These are phyloP conservation scores for Penicillium sp. DNA, from an alignment of 2,329 filamentous ascomycete genomes.

Conservation along the genomic window DNA sequence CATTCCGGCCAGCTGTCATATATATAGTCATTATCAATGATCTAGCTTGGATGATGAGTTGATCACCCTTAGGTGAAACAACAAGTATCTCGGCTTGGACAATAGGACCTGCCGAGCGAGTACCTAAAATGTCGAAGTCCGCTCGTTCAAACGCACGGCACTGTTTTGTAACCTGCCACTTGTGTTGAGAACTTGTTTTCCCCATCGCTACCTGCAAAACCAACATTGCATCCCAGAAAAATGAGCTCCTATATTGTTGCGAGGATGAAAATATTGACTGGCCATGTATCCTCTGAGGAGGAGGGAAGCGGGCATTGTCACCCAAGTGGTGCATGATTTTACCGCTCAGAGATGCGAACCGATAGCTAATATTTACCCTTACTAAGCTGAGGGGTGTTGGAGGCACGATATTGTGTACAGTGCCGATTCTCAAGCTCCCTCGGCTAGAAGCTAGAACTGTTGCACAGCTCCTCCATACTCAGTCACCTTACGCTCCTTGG, in stretches of 20 bases:
- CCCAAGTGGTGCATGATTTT: background rate
- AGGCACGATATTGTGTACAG: too few species aligned
- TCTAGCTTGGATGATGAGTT: too few species aligned
- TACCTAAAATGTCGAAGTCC: background rate
- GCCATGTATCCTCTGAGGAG: background rate
- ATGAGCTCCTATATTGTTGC: background rate
- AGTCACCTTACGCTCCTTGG: background rate
- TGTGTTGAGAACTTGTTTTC: background rate
- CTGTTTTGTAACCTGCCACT: background rate
- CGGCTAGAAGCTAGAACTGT: background rate
- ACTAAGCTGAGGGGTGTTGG: too few species aligned
- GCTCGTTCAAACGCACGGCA: background rate
- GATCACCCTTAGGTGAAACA: background rate
- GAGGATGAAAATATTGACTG: background rate
- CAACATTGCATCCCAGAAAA: background rate
- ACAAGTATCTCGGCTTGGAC: background rate
- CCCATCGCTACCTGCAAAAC: too few species aligned
- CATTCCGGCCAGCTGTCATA: background rate
- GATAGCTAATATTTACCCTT: too few species aligned
- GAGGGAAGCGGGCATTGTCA: too few species aligned
- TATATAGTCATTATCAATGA: background rate
- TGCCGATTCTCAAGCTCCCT: background rate
- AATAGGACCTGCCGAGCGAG: background rate
- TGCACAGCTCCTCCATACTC: background rate
- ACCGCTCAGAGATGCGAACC: background rate